Conservation (phyloP, 2,329 filamentous ascomycete species). For the Fusarium sp. region DNA sequence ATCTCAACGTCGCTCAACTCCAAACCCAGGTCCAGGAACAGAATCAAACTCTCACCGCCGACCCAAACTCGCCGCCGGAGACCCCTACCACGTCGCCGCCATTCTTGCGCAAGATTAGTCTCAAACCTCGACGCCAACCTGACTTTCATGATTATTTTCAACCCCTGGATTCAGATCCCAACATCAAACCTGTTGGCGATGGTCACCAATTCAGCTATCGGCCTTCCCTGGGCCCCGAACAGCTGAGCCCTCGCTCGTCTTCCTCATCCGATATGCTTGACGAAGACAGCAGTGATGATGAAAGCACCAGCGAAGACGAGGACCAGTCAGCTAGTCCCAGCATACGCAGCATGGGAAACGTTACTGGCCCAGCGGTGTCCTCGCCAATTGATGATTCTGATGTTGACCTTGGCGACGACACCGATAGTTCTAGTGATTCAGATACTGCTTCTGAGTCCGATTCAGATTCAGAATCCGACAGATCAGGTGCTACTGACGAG, state of each 20-base stretch:
- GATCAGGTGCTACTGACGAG: slow-evolving; percentile 44
- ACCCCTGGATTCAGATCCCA: slow-evolving; percentile 54
- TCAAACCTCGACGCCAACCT: slow-evolving; percentile 52
- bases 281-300: slow-evolving; percentile 41
- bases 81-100: slow-evolving; percentile 59
- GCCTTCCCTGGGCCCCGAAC: slow-evolving; percentile 52
- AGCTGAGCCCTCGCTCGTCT: slow-evolving; percentile 56
- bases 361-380: slow-evolving; percentile 28
- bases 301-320: slow-evolving; percentile 41
- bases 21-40: slow-evolving; percentile 36
- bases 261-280: slow-evolving; percentile 49
- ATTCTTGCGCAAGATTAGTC: slow-evolving; percentile 52
- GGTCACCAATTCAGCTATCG: slow-evolving; percentile 61
- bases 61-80: slow-evolving; percentile 63
- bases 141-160: slow-evolving; percentile 52
- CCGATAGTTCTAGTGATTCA: slow-evolving; percentile 34
- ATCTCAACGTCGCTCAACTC: slow-evolving; percentile 53
- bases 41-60: slow-evolving; percentile 51
- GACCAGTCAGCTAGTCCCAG: slow-evolving; percentile 50
- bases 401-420: slow-evolving; percentile 33
- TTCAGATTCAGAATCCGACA: slow-evolving; percentile 43
- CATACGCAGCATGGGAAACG: slow-evolving; percentile 47
- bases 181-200: slow-evolving; percentile 59
- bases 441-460: slow-evolving; percentile 42
- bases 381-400: slow-evolving; percentile 34